Base-by-base conservation (phyloP, 1,139 yeast species). In the Suhomyces bolitotheri region DNA sequence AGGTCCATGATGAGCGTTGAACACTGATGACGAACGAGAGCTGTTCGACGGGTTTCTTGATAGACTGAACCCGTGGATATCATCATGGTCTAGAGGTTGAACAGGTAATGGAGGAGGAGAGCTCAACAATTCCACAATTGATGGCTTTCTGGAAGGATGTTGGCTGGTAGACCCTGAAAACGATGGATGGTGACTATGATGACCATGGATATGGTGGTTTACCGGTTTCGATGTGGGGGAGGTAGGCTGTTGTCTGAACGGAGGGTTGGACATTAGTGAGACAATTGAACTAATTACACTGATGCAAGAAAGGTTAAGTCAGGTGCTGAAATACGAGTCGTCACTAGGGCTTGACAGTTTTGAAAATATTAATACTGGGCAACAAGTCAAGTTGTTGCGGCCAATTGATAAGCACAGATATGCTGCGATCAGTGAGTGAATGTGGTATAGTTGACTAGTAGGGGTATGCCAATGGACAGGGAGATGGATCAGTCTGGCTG, bases 91-190 rank as follows among this genome's bases (percentile, higher is more conserved):
- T 8, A 34, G 35, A 31, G 32, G 48, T 51, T 27, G 49, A 20
- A 34, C 41, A 17, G 71, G 73, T 36, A 82, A 59, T 0, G 88
- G 86, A 6, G 95, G 95, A 1, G 95, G 95, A 6, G 92, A 79
- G n/a, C 88, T 78, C 32, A 86, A 66, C 61, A 86, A 60, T 54
- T 86, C 95, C 27, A 84, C 95, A 40, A 86, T 84, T n/a, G 94
- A 83, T 0, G 85, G 74, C 47, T 80, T 84, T 43, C 89, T 66
- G 13, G 67, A 54, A 1, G 61, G 55, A 26, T 50, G 58, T 19
- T 44, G 45, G 13, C 31, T 28, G 25, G 38, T 10, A 23, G 40
- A 15, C 3, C 39, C 34, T n/a, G 43, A 36, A 21, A 32, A 29
- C 27, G 39, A 27, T 20, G 42, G 30, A 16, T 28, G 36, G 32